Percentiles rank a stretch among this genome's conserved stretches.
Conservation (phyloP, 768 basidiomycete species). For the Phlebiopsis flavidoalba region DNA sequence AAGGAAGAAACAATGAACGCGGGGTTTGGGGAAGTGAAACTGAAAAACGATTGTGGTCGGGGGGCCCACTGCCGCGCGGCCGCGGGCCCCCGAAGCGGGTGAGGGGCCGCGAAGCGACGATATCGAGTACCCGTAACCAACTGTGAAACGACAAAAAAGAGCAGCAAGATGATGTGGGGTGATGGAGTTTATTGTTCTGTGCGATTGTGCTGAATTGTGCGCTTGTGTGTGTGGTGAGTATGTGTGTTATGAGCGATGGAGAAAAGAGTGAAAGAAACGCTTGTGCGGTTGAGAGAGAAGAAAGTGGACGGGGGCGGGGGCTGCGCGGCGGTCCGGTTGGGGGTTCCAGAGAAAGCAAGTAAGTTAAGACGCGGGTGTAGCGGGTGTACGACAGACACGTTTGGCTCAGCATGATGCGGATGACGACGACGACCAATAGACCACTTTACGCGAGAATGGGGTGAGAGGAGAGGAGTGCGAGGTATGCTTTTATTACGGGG, state of each 20-base stretch:
- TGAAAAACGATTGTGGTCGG: too few relatives aligned
- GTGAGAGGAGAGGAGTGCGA: not conserved
- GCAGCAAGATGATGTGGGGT: not conserved
- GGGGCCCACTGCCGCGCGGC: too few relatives aligned
- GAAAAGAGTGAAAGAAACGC: not conserved
- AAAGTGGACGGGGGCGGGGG: too few relatives aligned
- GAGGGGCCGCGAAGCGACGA: too few relatives aligned
- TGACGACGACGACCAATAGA: not conserved
- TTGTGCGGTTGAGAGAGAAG: too few relatives aligned
- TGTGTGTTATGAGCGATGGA: not conserved
- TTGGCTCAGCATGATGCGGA: conserved; percentile 4
- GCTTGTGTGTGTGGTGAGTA: not conserved
- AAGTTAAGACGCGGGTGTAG: conserved; percentile 3
- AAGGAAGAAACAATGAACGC: too few relatives aligned
- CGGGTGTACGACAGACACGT: conserved; percentile 1
- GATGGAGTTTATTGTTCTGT: not conserved
- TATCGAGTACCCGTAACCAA: conserved; percentile 13
- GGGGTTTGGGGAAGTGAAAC: too few relatives aligned
- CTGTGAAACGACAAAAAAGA: conserved; percentile 1
- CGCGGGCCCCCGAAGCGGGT: too few relatives aligned
- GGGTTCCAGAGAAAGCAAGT: conserved; percentile 5
- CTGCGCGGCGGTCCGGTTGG: not conserved
- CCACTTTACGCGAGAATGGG: not conserved
- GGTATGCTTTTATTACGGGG: too few relatives aligned
- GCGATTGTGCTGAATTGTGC: not conserved